phyloP scores from a whole-genome alignment of 140 eudicot species.

The Oenanthe javanica region DNA sequence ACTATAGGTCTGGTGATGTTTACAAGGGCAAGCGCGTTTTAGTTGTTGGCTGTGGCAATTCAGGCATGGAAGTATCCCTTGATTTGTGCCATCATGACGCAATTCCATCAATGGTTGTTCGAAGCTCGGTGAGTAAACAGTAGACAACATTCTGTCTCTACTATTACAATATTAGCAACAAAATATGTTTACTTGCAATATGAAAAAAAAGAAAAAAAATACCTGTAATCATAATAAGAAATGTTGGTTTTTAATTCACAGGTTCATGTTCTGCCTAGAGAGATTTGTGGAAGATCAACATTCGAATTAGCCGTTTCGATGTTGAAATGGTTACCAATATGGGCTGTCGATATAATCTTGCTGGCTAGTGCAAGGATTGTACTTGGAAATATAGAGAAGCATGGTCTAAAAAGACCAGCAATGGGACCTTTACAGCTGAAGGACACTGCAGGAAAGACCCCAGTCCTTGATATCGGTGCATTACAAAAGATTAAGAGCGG shows the following conservation, averaged over 20 bases:
- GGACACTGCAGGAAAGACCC: slow-evolving; percentile 71
- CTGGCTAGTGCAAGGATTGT: slow-evolving; percentile 34
- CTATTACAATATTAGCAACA: background rate
- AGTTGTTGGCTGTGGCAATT: slow-evolving; percentile 95
- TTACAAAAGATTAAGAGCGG: slow-evolving; percentile 63
- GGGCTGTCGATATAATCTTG: slow-evolving; percentile 54
- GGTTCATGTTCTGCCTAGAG: slow-evolving; percentile 93
- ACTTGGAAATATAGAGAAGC: slow-evolving; percentile 62
- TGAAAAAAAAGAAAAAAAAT: background rate
- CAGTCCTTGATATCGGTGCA: slow-evolving; percentile 79
- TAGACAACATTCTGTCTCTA: background rate
- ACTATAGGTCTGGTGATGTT: slow-evolving; percentile 68
- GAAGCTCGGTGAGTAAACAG: slow-evolving; percentile 72
- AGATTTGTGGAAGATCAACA: slow-evolving; percentile 62
- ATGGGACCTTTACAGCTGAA: slow-evolving; percentile 73
- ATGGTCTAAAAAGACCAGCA: slow-evolving; percentile 71
- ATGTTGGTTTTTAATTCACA: slow-evolving; percentile 16
- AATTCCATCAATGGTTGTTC: slow-evolving; percentile 67
- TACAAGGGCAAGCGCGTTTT: slow-evolving; percentile 54
- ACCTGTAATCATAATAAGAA: background rate
- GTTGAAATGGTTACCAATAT: slow-evolving; percentile 62
- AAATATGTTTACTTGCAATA: background rate
- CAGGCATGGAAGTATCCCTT: slow-evolving; percentile 97
- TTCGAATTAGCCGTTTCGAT: slow-evolving; percentile 56
- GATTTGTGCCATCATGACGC: slow-evolving; percentile 94